phyloP scores from a whole-genome alignment of 345 rosid genomes.

The Camelina sativa region DNA sequence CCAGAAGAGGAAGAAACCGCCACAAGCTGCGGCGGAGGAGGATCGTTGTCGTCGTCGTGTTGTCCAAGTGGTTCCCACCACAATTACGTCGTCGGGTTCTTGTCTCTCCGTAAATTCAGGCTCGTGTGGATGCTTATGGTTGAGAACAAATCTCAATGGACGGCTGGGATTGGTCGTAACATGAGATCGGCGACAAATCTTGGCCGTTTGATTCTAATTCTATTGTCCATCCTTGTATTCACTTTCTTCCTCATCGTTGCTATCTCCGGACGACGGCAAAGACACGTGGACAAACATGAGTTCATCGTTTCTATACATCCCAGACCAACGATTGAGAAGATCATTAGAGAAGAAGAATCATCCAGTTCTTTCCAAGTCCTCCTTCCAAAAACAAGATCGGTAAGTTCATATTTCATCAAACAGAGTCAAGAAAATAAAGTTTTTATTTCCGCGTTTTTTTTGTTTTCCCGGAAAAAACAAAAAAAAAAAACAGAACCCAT shows the following conservation, averaged over 20 bases:
- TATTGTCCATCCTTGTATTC: slow-evolving; percentile 54
- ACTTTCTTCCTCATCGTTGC: slow-evolving; percentile 56
- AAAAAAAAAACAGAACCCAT: not conserved
- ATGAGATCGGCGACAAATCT: slow-evolving; percentile 57
- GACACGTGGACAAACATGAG: slow-evolving; percentile 35
- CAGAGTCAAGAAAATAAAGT: not conserved
- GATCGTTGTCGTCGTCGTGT: not conserved
- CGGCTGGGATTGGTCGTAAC: slow-evolving; percentile 49
- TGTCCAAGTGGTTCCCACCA: slow-evolving; percentile 40
- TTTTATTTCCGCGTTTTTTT: slow-evolving; percentile 16
- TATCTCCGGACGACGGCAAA: slow-evolving; percentile 38
- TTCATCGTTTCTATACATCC: slow-evolving; percentile 38
- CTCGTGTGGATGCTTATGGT: slow-evolving; percentile 50
- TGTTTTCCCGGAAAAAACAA: not conserved
- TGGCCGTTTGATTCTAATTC: slow-evolving; percentile 51
- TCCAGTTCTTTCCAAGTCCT: slow-evolving; percentile 22
- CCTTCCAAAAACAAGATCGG: slow-evolving; percentile 18
- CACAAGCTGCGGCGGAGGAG: slow-evolving; percentile 31
- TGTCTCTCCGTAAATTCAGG: slow-evolving; percentile 32
- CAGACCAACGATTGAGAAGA: slow-evolving; percentile 40
- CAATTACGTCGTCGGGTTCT: slow-evolving; percentile 20
- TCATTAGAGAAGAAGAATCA: slow-evolving; percentile 16
- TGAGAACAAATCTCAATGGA: slow-evolving; percentile 53
- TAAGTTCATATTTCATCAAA: not conserved
- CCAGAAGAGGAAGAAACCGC: slow-evolving; percentile 42